Conservation (phyloP, 75 land plant species). For the Azolla pinnata region DNA sequence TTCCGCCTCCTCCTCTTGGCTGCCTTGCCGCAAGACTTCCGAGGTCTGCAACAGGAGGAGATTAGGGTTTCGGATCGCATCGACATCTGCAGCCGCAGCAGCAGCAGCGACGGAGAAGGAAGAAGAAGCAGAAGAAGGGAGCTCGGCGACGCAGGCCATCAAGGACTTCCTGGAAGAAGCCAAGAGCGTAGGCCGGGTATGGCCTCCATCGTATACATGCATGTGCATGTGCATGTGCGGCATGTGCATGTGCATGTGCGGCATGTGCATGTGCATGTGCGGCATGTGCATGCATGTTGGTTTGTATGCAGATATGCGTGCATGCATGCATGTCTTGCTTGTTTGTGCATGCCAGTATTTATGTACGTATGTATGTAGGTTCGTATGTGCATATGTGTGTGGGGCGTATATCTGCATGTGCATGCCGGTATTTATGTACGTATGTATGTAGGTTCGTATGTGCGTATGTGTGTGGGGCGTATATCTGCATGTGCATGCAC, state of each 20-base stretch:
- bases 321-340: neutral
- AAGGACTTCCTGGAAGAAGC: slow-evolving; percentile 27
- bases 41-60: neutral
- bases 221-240: neutral
- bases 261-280: neutral
- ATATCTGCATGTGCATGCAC: neutral
- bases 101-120: neutral
- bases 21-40: neutral
- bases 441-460: neutral
- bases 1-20: neutral
- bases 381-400: neutral
- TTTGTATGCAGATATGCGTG: neutral
- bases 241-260: neutral
- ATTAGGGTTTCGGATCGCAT: neutral
- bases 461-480: neutral
- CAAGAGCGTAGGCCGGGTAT: slow-evolving; percentile 23
- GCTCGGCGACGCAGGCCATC: slow-evolving; percentile 2
- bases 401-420: neutral
- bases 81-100: neutral
- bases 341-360: neutral
- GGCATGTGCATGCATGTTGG: neutral
- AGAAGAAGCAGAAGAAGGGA: neutral
- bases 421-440: neutral
- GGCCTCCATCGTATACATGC: neutral
- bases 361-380: neutral